Evolutionary conservation across 345 rosid genomes (phyloP).

Genomic region (Rhizophora mangle): DNA sequence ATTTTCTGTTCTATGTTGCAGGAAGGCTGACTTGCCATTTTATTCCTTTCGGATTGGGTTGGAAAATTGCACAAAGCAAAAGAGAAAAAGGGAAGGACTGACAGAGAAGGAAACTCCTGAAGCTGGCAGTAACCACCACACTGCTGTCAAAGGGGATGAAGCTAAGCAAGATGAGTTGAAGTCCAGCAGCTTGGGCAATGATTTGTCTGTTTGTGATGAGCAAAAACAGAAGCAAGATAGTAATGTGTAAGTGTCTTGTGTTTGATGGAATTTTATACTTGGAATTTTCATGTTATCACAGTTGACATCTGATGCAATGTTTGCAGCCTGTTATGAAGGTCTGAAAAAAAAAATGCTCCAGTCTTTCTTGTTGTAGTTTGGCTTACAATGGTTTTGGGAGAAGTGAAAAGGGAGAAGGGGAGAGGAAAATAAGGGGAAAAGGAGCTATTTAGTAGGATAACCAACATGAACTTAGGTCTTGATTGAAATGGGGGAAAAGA

Average conservation of each 20-base stretch:
- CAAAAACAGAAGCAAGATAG: conserved; percentile 27
- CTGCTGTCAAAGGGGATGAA: conserved; percentile 1
- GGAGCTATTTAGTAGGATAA: too few species aligned
- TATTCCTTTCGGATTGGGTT: conserved; percentile 2
- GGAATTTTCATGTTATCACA: background rate
- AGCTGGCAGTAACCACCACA: background rate
- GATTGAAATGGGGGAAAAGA: too few species aligned
- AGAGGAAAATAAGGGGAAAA: too few species aligned
- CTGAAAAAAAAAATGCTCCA: too few species aligned
- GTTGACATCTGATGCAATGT: background rate
- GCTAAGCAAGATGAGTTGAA: conserved; percentile 9
- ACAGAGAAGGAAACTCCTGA: conserved; percentile 4
- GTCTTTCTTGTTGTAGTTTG: too few species aligned
- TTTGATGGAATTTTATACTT: background rate
- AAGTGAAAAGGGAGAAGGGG: too few species aligned
- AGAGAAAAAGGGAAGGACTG: conserved; percentile 16
- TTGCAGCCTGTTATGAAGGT: background rate
- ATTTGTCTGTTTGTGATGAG: conserved; percentile 7
- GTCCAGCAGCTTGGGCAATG: background rate
- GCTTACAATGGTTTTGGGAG: too few species aligned
- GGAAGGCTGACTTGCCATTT: conserved; percentile 7
- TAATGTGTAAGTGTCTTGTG: conserved; percentile 17
- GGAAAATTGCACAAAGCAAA: conserved; percentile 16
- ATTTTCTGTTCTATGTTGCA: background rate
- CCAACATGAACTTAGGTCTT: too few species aligned